Conservation (phyloP, 805 yeast species). For the Pichia heedii region DNA sequence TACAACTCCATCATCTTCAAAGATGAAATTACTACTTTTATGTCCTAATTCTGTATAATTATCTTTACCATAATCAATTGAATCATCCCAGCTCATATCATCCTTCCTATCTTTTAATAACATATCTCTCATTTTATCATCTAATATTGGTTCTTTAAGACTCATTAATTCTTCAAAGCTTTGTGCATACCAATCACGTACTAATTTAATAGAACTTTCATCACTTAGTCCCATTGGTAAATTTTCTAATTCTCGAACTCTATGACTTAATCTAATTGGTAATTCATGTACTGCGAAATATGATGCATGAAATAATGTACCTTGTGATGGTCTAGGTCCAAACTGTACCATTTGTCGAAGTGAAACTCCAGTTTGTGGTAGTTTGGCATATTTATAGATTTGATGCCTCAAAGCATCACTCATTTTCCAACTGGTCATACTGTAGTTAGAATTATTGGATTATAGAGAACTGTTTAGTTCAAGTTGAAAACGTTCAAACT, state of each 20-base stretch:
- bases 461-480: too few species aligned
- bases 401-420: conserved; percentile 42
- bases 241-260: conserved; percentile 75
- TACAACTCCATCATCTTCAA: conserved; percentile 42
- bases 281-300: conserved; percentile 79
- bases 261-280: conserved; percentile 77
- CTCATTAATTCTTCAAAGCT: conserved; percentile 75
- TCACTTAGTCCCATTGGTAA: conserved; percentile 67
- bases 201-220: conserved; percentile 68
- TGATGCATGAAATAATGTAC: conserved; percentile 72
- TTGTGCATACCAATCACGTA: conserved; percentile 84
- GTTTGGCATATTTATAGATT: conserved; percentile 56
- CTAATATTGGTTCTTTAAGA: conserved; percentile 44
- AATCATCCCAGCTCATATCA: conserved; percentile 22
- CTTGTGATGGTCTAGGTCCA: conserved; percentile 72
- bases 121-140: conserved; percentile 33
- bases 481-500: too few species aligned
- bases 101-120: conserved; percentile 16
- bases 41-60: not conserved
- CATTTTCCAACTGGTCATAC: conserved; percentile 34
- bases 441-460: too few species aligned
- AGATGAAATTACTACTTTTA: conserved; percentile 12
- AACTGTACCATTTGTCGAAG: conserved; percentile 86
- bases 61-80: not conserved
- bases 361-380: conserved; percentile 78